These are phyloP conservation scores for Neonectria punicea DNA, from an alignment of 2,329 filamentous ascomycete species.

Conservation along the genomic window DNA sequence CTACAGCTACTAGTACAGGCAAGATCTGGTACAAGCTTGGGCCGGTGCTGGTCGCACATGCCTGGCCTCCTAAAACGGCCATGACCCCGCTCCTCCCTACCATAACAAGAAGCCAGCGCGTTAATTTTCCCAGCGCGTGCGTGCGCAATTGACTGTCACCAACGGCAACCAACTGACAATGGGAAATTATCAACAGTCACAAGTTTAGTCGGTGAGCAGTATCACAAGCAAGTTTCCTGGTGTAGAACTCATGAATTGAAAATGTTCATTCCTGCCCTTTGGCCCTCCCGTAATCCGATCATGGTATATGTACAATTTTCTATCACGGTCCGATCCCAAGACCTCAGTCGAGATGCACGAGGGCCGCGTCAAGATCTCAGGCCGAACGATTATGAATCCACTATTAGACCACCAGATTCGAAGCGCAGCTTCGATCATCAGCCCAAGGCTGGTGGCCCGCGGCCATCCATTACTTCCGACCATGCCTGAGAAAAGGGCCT, in stretches of 20 bases:
- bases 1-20: background rate
- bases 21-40: conserved; percentile 6
- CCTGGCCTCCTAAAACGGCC: conserved; percentile 25
- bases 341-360: conserved; percentile 37
- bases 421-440: conserved; percentile 42
- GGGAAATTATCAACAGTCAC: background rate
- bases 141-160: conserved; percentile 27
- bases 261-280: conserved; percentile 47
- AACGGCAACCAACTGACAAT: conserved; percentile 32
- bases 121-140: conserved; percentile 19
- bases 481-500: conserved; percentile 38
- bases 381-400: conserved; percentile 34
- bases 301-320: conserved; percentile 56
- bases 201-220: background rate
- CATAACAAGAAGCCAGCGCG: conserved; percentile 18
- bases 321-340: conserved; percentile 43
- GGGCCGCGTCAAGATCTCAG: conserved; percentile 28
- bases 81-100: conserved; percentile 9
- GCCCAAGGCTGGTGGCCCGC: conserved; percentile 29
- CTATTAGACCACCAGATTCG: conserved; percentile 29
- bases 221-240: background rate
- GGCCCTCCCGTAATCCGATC: conserved; percentile 48
- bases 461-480: conserved; percentile 42
- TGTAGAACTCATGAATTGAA: conserved; percentile 39
- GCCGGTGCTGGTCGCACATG: conserved; percentile 27